Base-by-base conservation (phyloP, 176 grass and related monocot species). In the Oropetium thomaeum region DNA sequence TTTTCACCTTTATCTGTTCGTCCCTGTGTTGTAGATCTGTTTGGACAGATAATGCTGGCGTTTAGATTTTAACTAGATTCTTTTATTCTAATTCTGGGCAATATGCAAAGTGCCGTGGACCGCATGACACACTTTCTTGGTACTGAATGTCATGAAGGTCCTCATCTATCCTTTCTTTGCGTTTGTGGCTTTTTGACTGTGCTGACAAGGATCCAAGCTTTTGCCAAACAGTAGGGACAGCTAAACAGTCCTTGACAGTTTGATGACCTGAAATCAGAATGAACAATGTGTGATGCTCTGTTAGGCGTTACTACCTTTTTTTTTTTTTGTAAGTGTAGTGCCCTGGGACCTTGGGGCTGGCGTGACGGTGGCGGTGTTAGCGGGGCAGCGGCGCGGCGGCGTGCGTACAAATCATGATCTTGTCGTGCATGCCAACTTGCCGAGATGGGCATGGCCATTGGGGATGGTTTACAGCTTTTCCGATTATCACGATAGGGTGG, bases 11-110 rank as follows among this genome's bases (percentile, higher is more conserved):
- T 45, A 12, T 34, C 25, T 20, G 20, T 40, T n/a, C 32, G 20
- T 42, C 19, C 28, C 14, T 82, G 32, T 83, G n/a, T 61, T 70
- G 32, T 77, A 79, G 62, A 74, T 83, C 63, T 73, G 20, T 73
- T 58, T 41, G 66, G 42, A 79, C 52, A 79, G 33, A 78, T 82
- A 74, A 27, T 25, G 58, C 32, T 73, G 40, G 49, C 41, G 69
- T 69, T 61, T 62, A 33, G 29, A 17, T 35, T 42, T 69, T 15
- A 32, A 39, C 16, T 75, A 55, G 77, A 75, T 81, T 75, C 14
- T 69, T 81, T 69, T 42, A 62, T 69, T 34, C 25, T 19, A 17
- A 25, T 77, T 4, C 19, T 7, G 40, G 37, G 19, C 45, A 51
- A 23, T 10, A 28, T 58, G 34, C 14, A 75, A n/a, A 28, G 72